Conservation (phyloP, 495 filamentous ascomycete species). For the Neurospora pannonica region DNA sequence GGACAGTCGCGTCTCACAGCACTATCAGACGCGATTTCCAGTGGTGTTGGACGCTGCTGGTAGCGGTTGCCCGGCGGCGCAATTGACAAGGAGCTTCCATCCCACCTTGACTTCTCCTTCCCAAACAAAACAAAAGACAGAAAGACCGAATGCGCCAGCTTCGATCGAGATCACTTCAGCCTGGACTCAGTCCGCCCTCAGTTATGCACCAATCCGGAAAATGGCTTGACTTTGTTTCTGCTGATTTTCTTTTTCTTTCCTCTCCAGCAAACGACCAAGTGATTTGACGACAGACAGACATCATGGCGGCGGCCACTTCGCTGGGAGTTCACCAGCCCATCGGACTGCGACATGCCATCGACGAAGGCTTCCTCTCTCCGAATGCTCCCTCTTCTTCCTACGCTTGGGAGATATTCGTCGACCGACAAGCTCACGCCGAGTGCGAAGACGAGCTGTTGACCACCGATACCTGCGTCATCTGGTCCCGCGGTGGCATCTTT, state of each 20-base stretch:
- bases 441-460: constrained; percentile 79
- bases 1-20: background rate
- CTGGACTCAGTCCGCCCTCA: background rate
- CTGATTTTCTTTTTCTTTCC: background rate
- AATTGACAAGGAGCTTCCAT: background rate
- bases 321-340: constrained; percentile 81
- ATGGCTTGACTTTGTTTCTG: constrained; percentile 4
- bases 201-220: background rate
- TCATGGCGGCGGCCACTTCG: constrained; percentile 80
- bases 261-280: background rate
- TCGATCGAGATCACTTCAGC: background rate
- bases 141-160: background rate
- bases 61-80: background rate
- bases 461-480: constrained; percentile 76
- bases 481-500: constrained; percentile 79
- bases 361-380: constrained; percentile 65
- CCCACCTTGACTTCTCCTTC: background rate
- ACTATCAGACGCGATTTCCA: background rate
- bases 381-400: constrained; percentile 61
- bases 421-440: constrained; percentile 33
- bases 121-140: background rate
- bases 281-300: constrained; percentile 1
- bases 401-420: constrained; percentile 52
- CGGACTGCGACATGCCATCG: constrained; percentile 71
- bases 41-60: background rate